phyloP scores from a whole-genome alignment of 768 basidiomycete species.

The Boletus coccyginus region DNA sequence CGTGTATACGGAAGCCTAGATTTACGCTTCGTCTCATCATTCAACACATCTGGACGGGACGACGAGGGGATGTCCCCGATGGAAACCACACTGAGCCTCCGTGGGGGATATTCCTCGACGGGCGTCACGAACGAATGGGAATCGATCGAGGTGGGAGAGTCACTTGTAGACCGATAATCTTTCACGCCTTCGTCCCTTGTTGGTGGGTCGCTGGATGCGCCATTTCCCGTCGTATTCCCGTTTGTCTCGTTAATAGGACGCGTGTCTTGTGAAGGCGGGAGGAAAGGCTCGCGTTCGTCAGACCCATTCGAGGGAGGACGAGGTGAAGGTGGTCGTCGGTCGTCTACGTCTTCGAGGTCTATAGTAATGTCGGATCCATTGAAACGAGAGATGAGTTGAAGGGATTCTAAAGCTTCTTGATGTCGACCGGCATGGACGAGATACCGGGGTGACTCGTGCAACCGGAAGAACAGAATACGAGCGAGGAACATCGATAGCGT shows the following conservation, averaged over 20 bases:
- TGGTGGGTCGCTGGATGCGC: slow-evolving; percentile 1
- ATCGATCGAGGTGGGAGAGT: slow-evolving; percentile 31
- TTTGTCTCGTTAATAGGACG: slow-evolving; percentile 15
- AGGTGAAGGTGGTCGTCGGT: slow-evolving; percentile 30
- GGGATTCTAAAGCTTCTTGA: slow-evolving; percentile 77
- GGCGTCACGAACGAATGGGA: slow-evolving; percentile 22
- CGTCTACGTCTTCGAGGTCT: slow-evolving; percentile 68
- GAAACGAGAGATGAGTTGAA: slow-evolving; percentile 82
- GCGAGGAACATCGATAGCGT: slow-evolving; percentile 84
- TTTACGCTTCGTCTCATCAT: slow-evolving; percentile 18
- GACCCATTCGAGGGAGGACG: slow-evolving; percentile 14
- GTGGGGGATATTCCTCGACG: slow-evolving; percentile 27
- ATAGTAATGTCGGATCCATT: slow-evolving; percentile 75
- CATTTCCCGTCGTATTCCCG: not conserved
- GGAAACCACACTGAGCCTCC: slow-evolving; percentile 26
- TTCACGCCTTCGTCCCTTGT: slow-evolving; percentile 20
- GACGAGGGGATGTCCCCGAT: slow-evolving; percentile 26
- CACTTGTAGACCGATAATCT: slow-evolving; percentile 29
- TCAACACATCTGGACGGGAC: slow-evolving; percentile 1
- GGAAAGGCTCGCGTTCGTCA: slow-evolving; percentile 30
- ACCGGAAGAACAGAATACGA: slow-evolving; percentile 84
- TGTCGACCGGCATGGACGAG: slow-evolving; percentile 86
- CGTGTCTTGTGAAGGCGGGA: slow-evolving; percentile 17
- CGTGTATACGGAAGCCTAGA: not conserved
- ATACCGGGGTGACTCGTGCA: slow-evolving; percentile 93